These are phyloP conservation scores for Zygosaccharomyces gambellarensis DNA, from an alignment of 805 yeast genomes.

Conservation along the genomic window DNA sequence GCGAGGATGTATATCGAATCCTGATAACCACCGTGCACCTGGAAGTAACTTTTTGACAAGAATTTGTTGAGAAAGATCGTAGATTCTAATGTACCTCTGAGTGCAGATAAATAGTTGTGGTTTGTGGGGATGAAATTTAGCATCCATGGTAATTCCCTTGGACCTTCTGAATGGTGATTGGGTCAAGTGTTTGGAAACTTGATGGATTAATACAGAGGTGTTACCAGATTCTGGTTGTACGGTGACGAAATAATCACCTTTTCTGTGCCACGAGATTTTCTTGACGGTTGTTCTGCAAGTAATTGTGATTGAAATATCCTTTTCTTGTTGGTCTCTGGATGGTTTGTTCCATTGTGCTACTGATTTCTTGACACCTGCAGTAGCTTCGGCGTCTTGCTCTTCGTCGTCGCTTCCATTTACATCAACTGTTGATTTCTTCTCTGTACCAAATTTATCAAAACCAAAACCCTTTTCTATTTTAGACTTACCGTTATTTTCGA, in stretches of 20 bases:
- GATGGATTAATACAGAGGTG: constrained; percentile 88
- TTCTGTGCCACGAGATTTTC: constrained; percentile 89
- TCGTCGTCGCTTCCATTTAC: constrained; percentile 40
- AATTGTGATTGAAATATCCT: constrained; percentile 71
- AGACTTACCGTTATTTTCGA: constrained; percentile 74
- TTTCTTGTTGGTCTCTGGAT: constrained; percentile 49
- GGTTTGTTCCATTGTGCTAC: constrained; percentile 85
- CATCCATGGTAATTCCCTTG: constrained; percentile 92
- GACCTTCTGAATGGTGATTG: constrained; percentile 94
- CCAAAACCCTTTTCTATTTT: constrained; percentile 91
- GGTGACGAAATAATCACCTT: constrained; percentile 93
- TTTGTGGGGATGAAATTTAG: constrained; percentile 92
- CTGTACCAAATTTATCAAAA: constrained; percentile 59
- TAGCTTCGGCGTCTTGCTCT: constrained; percentile 36
- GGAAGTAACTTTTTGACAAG: constrained; percentile 82
- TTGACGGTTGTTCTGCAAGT: constrained; percentile 64
- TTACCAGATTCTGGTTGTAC: constrained; percentile 93
- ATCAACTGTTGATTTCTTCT: constrained; percentile 40
- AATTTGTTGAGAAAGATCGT: constrained; percentile 83
- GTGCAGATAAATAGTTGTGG: constrained; percentile 93
- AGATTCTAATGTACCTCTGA: constrained; percentile 85
- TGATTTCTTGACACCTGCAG: constrained; percentile 39
- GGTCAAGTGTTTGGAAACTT: constrained; percentile 86
- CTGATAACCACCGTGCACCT: constrained; percentile 92
- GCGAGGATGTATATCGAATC: constrained; percentile 89